phyloP scores from a whole-genome alignment of 805 yeast genomes.

The Sugiyamaella chiloensis region DNA sequence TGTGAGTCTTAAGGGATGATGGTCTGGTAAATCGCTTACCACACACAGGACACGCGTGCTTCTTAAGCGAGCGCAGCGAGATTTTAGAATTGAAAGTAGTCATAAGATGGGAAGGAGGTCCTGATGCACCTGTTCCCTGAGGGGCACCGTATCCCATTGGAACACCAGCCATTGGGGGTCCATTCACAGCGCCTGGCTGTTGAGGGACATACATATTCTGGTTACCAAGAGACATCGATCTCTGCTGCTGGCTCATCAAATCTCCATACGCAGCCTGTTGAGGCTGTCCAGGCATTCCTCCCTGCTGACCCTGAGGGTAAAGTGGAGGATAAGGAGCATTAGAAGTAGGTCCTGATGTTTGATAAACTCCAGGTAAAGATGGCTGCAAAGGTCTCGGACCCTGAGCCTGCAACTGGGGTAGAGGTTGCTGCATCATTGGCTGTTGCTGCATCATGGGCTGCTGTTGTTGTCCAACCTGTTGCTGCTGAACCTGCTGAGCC shows the following conservation, averaged over 20 bases:
- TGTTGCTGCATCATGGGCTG: slow-evolving; percentile 12
- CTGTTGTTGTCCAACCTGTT: slow-evolving; percentile 14
- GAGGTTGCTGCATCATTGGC: slow-evolving; percentile 3
- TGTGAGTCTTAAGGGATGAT: slow-evolving; percentile 75
- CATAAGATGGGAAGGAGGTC: slow-evolving; percentile 26
- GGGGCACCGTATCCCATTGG: slow-evolving; percentile 3
- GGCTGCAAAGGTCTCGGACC: slow-evolving; percentile 8
- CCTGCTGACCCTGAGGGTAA: slow-evolving; percentile 7
- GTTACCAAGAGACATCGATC: slow-evolving; percentile 1
- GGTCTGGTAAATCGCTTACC: slow-evolving; percentile 81
- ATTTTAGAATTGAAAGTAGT: slow-evolving; percentile 25
- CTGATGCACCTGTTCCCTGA: slow-evolving; percentile 10
- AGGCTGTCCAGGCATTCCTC: slow-evolving; percentile 4
- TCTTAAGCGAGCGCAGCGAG: slow-evolving; percentile 22
- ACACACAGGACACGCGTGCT: slow-evolving; percentile 49
- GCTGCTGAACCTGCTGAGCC: slow-evolving; percentile 11
- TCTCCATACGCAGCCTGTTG: slow-evolving; percentile 7
- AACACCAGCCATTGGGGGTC: not conserved
- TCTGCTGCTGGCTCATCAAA: slow-evolving; percentile 2
- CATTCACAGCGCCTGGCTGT: not conserved
- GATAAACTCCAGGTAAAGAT: slow-evolving; percentile 10
- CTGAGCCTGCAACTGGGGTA: slow-evolving; percentile 5
- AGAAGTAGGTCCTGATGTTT: not conserved
- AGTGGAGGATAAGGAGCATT: slow-evolving; percentile 8
- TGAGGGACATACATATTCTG: not conserved